Conservation (phyloP, 2,329 filamentous ascomycete genomes). For the Bipolaris gigantea region DNA sequence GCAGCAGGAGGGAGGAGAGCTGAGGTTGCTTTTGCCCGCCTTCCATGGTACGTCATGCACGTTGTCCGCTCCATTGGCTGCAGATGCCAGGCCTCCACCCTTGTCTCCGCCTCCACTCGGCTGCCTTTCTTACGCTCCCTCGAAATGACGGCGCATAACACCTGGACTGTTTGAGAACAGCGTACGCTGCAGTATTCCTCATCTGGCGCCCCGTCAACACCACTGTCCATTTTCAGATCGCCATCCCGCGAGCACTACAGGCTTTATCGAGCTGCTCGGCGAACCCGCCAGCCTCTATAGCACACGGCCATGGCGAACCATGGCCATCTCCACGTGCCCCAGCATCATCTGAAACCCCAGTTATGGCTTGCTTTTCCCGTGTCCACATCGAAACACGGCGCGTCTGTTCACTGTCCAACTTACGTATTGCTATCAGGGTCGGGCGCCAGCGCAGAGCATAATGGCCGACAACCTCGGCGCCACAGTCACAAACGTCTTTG, state of each 20-base stretch:
- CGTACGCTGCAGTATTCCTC: not conserved
- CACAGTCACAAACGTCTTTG: not conserved
- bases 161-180: constrained; percentile 1
- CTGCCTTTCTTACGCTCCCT: not conserved
- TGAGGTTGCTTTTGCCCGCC: constrained; percentile 1
- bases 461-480: not conserved
- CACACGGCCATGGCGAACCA: not conserved
- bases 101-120: not conserved
- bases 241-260: not conserved
- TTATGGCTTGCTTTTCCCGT: not conserved
- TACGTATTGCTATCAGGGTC: not conserved
- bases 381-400: not conserved
- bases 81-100: constrained; percentile 2
- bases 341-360: not conserved
- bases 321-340: not conserved
- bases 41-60: constrained; percentile 6
- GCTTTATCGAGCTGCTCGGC: not conserved
- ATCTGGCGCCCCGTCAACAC: not conserved
- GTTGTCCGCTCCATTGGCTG: not conserved
- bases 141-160: not conserved
- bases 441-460: not conserved
- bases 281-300: not conserved
- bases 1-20: not conserved
- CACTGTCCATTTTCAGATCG: not conserved
- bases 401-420: not conserved